A percentile compares a stretch with the other conserved stretches of the same genome.
Evolutionary conservation across 2,329 filamentous ascomycete genomes (phyloP).

Genomic region (Penicillium nordicum): DNA sequence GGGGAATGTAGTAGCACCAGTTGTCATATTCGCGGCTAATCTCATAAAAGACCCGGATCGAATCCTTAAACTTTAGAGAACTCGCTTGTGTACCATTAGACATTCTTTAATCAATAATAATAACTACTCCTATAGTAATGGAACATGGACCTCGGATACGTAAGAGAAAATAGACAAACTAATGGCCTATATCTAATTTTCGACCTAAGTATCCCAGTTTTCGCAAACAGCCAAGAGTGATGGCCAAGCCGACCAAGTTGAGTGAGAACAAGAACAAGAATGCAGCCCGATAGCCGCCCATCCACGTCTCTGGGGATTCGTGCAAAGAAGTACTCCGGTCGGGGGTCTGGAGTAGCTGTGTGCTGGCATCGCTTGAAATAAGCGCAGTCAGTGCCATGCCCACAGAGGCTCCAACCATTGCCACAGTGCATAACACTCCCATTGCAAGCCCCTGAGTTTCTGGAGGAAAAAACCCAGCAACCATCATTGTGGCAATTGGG

Average conservation of each 20-base stretch:
- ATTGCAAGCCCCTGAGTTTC: conserved; percentile 2
- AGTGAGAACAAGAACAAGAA: conserved; percentile 6
- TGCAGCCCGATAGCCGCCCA: conserved; percentile 3
- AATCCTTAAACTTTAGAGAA: not conserved
- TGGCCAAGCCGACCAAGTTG: not conserved
- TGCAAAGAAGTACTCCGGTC: not conserved
- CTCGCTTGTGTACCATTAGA: not conserved
- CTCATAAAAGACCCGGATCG: not conserved
- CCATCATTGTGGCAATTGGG: not conserved
- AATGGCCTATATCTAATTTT: not conserved
- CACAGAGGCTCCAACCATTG: conserved; percentile 5
- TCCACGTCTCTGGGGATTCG: not conserved
- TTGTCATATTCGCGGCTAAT: not conserved
- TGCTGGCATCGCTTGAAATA: conserved; percentile 1
- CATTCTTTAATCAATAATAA: not conserved
- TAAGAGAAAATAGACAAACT: not conserved
- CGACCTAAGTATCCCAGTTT: conserved; percentile 2
- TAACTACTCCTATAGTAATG: not conserved
- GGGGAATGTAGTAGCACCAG: not conserved
- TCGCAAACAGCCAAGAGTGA: not conserved
- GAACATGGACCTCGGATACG: not conserved
- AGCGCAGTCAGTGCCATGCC: conserved; percentile 1
- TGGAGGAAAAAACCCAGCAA: not conserved
- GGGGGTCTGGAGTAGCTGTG: not conserved
- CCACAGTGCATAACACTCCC: conserved; percentile 5